A percentile compares a stretch with the other conserved stretches of the same genome.
phyloP scores from a whole-genome alignment of 768 basidiomycete genomes.

The Boletus vermiculosoides region DNA sequence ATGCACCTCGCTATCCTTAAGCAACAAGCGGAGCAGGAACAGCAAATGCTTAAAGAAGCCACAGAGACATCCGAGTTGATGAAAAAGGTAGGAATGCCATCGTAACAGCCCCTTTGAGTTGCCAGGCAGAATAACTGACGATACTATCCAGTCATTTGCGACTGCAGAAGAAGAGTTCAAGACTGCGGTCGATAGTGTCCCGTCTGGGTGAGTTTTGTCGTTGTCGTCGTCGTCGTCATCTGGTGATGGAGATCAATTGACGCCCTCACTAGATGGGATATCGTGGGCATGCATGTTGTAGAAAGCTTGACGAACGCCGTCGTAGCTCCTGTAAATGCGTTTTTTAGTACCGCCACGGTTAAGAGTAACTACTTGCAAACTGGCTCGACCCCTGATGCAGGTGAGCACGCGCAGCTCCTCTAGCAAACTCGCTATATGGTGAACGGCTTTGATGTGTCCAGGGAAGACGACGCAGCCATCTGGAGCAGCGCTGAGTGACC shows the following conservation, averaged over 20 bases:
- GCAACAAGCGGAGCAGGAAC: constrained; percentile 16
- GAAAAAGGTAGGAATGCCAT: constrained; percentile 8
- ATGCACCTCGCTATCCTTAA: constrained; percentile 14
- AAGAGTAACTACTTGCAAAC: constrained; percentile 13
- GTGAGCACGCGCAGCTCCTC: neutral
- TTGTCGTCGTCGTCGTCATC: neutral
- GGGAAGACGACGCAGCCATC: constrained; percentile 10
- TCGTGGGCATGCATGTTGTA: constrained; percentile 16
- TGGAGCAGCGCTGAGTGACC: constrained; percentile 13
- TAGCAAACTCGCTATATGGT: neutral
- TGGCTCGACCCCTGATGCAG: neutral
- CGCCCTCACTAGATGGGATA: constrained; percentile 4
- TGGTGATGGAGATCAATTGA: neutral
- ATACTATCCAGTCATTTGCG: constrained; percentile 8
- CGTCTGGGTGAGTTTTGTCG: constrained; percentile 10
- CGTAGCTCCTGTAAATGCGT: constrained; percentile 11
- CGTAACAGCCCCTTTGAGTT: neutral
- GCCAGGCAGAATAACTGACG: neutral
- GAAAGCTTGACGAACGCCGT: constrained; percentile 14
- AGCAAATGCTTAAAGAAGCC: constrained; percentile 13
- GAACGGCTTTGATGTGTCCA: neutral
- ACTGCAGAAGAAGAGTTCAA: constrained; percentile 18
- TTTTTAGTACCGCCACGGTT: constrained; percentile 13
- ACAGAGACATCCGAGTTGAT: constrained; percentile 18
- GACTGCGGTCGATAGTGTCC: constrained; percentile 13